Evolutionary conservation across 176 grass and related monocot genomes (phyloP).

Genomic region (Rhynchospora breviuscula): DNA sequence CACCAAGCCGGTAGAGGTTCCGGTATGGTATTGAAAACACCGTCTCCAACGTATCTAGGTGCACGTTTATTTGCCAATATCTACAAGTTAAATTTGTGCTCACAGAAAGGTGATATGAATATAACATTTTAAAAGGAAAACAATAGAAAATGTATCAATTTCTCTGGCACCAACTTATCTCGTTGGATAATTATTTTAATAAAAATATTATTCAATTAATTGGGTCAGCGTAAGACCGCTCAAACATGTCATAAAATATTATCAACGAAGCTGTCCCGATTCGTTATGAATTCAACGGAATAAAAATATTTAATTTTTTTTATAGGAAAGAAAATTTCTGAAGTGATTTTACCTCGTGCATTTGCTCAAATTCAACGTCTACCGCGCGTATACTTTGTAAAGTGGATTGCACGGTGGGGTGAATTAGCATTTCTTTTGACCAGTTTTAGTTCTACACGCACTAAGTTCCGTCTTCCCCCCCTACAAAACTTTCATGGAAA

Average conservation of each 20-base stretch:
- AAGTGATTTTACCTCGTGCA: background rate
- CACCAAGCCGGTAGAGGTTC: no score
- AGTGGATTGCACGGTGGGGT: background rate
- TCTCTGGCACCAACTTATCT: background rate
- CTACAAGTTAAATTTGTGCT: background rate
- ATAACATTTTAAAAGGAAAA: conserved; percentile 1
- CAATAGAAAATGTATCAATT: background rate
- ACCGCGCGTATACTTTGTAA: background rate
- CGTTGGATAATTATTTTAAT: background rate
- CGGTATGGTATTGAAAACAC: no score
- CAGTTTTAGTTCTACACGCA: background rate
- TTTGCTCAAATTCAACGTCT: background rate
- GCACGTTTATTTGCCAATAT: background rate
- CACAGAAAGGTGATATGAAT: background rate
- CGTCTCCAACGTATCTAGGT: background rate
- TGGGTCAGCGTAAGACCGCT: background rate
- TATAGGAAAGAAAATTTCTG: background rate
- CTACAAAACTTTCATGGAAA: no score
- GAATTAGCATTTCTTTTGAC: background rate
- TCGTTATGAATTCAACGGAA: background rate
- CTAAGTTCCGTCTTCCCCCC: background rate
- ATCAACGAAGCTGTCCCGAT: background rate
- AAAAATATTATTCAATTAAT: background rate
- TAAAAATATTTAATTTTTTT: background rate
- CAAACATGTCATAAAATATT: background rate